phyloP scores from a whole-genome alignment of 108 stramenopile genomes.

The Cyclostephanos invisitatus region DNA sequence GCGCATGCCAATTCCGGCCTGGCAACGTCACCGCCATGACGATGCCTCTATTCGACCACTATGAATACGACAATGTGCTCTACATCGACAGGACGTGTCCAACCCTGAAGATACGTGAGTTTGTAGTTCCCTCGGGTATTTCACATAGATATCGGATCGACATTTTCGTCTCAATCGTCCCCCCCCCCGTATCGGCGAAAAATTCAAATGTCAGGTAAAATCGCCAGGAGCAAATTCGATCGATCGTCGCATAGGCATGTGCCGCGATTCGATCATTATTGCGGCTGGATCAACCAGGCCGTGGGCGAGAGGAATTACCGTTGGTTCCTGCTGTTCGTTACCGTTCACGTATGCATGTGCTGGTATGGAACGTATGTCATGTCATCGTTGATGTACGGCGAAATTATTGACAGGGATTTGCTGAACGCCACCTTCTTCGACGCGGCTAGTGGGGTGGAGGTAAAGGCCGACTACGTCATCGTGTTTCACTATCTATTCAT shows the following conservation, averaged over 20 bases:
- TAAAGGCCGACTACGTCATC: constrained; percentile 53
- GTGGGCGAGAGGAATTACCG: constrained; percentile 92
- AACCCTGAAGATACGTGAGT: constrained; percentile 55
- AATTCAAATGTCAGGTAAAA: constrained; percentile 23
- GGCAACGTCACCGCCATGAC: constrained; percentile 69
- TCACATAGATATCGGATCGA: too few species aligned
- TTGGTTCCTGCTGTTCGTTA: constrained; percentile 80
- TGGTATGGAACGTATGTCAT: constrained; percentile 66
- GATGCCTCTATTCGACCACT: constrained; percentile 75
- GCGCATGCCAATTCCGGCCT: constrained; percentile 56
- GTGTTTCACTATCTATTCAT: constrained; percentile 71
- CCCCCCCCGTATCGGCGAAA: too few species aligned
- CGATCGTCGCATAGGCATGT: constrained; percentile 65
- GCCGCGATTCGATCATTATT: constrained; percentile 88
- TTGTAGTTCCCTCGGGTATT: too few species aligned
- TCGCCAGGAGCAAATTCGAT: constrained; percentile 86
- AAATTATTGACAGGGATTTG: constrained; percentile 62
- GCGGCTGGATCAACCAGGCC: constrained; percentile 86
- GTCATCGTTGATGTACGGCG: constrained; percentile 43
- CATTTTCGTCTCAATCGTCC: too few species aligned
- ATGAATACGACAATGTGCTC: constrained; percentile 78
- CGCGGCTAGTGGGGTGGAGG: constrained; percentile 61
- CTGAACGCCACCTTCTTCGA: constrained; percentile 73
- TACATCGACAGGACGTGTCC: constrained; percentile 64
- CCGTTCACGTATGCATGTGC: constrained; percentile 79